Base-by-base conservation (phyloP, 2,329 filamentous ascomycete species). In the Aspergillus tanneri region DNA sequence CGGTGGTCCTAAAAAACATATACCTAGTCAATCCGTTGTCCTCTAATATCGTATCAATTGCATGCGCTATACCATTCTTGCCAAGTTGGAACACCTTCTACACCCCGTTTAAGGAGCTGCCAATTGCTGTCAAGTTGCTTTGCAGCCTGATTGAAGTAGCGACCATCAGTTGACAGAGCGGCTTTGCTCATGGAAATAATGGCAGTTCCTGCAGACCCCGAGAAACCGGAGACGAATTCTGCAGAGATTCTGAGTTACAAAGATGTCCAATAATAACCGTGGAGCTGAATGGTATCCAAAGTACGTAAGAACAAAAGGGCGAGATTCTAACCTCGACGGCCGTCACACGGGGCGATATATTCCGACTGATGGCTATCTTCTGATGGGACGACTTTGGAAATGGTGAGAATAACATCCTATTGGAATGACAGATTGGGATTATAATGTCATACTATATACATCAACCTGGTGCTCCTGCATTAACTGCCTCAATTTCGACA, bases 291-390 rank as follows among this genome's bases (percentile, higher is more conserved):
- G 37, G 21, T 10, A 8, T 45, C 46, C 39, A 23, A 40, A 46
- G 46, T 21, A 38, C 22, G 21, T 39, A 25, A 42, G 28, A 27
- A 25, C 38, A 24, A 27, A 40, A 37, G 44, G 39, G 35, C 42
- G 45, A 10, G 21, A 30, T 50, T 50, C 67, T 70, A 59, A 83
- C 81, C 80, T 81, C 93, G 85, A 58, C 93, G 85, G 52, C 82
- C 91, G 75, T 99, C 93, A 68, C 90, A 96, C n/a, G 86, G 85
- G 42, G 93, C 93, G 69, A 96, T 96, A 72, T 99, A 99, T 75
- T 99, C 93, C 58, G 92, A 97, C 59, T 92, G 89, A 69, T 99
- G 93, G 66, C 89, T 92, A 69, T 99, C 93, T 80, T 97, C 93
- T 25, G 92, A 96, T 0, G 93, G 93, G 5, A 97, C 82, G 65